Evolutionary conservation across 2,329 filamentous ascomycete genomes (phyloP), one percentile per base, ranked within the genome.

Genomic region (Capronia epimyces): DNA sequence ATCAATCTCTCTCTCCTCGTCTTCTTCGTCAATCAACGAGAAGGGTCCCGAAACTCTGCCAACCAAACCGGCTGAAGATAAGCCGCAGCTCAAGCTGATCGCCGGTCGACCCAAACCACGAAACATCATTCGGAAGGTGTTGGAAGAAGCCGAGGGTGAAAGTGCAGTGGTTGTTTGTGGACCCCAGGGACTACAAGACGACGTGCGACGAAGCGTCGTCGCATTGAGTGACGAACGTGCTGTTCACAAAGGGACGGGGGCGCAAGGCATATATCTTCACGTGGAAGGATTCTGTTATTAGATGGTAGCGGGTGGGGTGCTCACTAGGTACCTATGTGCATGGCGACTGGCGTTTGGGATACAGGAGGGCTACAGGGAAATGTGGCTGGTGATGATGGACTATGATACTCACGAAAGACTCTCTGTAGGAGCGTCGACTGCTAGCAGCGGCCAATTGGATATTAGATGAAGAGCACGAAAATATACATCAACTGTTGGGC

Each of bases 221-320:
- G 69, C 62, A 7, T 59, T 84, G 36, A 81, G 79, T 57, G 81
- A 86, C 63, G 82, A 85, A 65, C 70, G 82, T 24, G 82, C 80
- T 2, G 80, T 84, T 37, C 81, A 84, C 59, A 84, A 84, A 64
- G 82, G 82, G 1, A 84, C 78, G 0, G 81, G 80, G 0, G 82
- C 82, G 12, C 80, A 84, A 63, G 82, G 81, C 0, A 77, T 84
- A 22, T 82, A 76, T 62, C 63, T 82, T 25, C 78, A 82, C 65
- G 75, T 75, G 0, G 81, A 83, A 64, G 73, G 70, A 15, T 83
- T 81, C 66, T 75, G 72, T 2, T 81, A 68, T 54, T 73, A 49
- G 55, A 20, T 16, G 29, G 29, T 6, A 43, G 21, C 13, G 12
- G 24, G 15, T 20, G 10, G 34, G 12, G n/a, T 39, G 31, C 15